phyloP scores from a whole-genome alignment of 1,284 basidiomycete genomes.

The Macrocystidia cucumis region DNA sequence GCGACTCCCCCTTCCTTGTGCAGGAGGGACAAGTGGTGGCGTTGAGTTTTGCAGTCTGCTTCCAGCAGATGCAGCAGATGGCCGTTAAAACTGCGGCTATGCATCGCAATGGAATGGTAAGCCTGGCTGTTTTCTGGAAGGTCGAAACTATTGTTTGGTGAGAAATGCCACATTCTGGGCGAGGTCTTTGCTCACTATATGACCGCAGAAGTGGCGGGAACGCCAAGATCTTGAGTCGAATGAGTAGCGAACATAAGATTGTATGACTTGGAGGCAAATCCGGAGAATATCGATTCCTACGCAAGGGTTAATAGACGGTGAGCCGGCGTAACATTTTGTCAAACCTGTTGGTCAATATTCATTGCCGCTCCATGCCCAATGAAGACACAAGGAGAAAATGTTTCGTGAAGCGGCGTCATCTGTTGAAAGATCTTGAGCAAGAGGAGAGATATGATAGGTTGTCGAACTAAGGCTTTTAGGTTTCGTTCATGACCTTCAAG shows the following conservation, averaged over 20 bases:
- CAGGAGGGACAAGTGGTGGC: slow-evolving; percentile 38
- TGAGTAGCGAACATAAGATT: slow-evolving; percentile 59
- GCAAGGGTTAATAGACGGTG: slow-evolving; percentile 1
- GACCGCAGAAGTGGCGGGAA: slow-evolving; percentile 45
- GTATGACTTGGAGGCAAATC: slow-evolving; percentile 42
- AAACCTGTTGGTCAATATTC: slow-evolving; percentile 17
- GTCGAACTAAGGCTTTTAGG: no score
- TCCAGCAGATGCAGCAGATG: slow-evolving; percentile 61
- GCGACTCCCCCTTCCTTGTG: no score
- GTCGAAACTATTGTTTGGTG: slow-evolving; percentile 41
- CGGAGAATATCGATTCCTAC: slow-evolving; percentile 33
- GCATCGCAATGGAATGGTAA: slow-evolving; percentile 42
- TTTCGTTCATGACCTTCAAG: no score
- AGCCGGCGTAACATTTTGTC: not conserved
- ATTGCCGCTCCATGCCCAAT: slow-evolving; percentile 16
- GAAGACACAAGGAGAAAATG: slow-evolving; percentile 28
- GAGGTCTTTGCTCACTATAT: no score
- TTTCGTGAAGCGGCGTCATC: no score
- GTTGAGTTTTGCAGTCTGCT: slow-evolving; percentile 44
- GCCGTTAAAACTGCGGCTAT: slow-evolving; percentile 34
- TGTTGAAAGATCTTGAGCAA: no score
- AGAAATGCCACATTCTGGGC: slow-evolving; percentile 5
- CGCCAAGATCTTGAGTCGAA: slow-evolving; percentile 47
- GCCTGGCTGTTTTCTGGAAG: slow-evolving; percentile 53
- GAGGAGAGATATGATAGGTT: no score